phyloP scores from a whole-genome alignment of 2,329 filamentous ascomycete species.

The Fusarium phyllophilum region DNA sequence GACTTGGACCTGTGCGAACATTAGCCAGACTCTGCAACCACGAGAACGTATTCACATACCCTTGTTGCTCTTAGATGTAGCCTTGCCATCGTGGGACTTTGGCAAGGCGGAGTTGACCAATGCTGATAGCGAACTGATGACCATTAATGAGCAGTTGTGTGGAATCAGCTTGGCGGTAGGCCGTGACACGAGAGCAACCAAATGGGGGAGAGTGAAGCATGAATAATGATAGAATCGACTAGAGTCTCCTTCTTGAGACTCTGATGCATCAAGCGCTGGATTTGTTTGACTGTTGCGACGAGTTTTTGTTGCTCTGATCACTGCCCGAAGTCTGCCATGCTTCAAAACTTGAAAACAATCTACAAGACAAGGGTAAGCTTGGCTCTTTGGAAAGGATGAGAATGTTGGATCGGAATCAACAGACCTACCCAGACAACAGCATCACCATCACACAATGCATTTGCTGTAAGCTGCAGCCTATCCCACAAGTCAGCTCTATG shows the following conservation, averaged over 20 bases:
- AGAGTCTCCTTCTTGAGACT: constrained; percentile 36
- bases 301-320: constrained; percentile 35
- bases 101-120: constrained; percentile 83
- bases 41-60: constrained; percentile 45
- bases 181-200: constrained; percentile 78
- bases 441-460: constrained; percentile 68
- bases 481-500: constrained; percentile 22
- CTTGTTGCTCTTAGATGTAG: constrained; percentile 52
- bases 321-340: constrained; percentile 43
- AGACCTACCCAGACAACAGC: constrained; percentile 85
- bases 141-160: constrained; percentile 70
- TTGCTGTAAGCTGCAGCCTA: constrained; percentile 76
- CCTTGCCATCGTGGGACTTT: constrained; percentile 58
- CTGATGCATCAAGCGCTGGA: constrained; percentile 12
- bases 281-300: constrained; percentile 3
- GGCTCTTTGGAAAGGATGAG: background rate
- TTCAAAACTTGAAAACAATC: constrained; percentile 60
- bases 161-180: constrained; percentile 73
- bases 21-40: constrained; percentile 11
- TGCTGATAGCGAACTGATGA: constrained; percentile 82
- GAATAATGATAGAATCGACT: constrained; percentile 59
- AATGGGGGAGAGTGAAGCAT: constrained; percentile 72
- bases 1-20: constrained; percentile 47
- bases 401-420: constrained; percentile 47
- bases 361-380: constrained; percentile 35